Percentiles rank a stretch among this genome's conserved stretches.
These are phyloP conservation scores for Barnettozyma vustinii DNA, from an alignment of 805 yeast species.

Conservation along the genomic window DNA sequence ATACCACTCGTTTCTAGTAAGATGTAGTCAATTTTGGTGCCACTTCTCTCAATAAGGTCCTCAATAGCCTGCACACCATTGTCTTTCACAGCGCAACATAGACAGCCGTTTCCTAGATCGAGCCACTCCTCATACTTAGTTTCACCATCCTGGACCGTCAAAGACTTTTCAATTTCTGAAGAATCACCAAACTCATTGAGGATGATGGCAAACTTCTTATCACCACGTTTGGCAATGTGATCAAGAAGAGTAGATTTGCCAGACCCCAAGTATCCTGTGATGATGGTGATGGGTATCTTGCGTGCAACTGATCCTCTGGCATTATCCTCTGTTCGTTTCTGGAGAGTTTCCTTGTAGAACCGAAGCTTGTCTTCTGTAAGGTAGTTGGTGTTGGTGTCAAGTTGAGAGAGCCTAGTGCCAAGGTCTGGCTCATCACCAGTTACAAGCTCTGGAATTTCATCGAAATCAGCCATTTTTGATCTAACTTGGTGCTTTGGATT, in stretches of 20 bases:
- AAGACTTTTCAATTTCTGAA: constrained; percentile 79
- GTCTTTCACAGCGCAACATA: constrained; percentile 94
- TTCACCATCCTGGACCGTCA: constrained; percentile 56
- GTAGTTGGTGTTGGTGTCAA: constrained; percentile 13
- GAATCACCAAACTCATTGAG: constrained; percentile 92
- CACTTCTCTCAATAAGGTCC: constrained; percentile 65
- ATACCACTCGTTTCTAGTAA: constrained; percentile 91
- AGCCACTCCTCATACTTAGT: constrained; percentile 84
- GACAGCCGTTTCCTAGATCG: constrained; percentile 93
- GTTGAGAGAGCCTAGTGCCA: constrained; percentile 20
- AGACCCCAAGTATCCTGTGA: constrained; percentile 92
- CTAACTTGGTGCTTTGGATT: neutral
- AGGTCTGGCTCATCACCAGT: constrained; percentile 20
- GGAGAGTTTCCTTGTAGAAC: constrained; percentile 15
- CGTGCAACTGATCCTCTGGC: constrained; percentile 10
- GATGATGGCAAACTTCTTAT: constrained; percentile 78
- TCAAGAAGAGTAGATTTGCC: constrained; percentile 89
- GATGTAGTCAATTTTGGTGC: constrained; percentile 81
- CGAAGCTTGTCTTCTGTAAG: constrained; percentile 15
- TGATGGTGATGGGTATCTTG: constrained; percentile 84
- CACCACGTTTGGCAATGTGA: constrained; percentile 63
- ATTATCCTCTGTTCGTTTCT: constrained; percentile 8
- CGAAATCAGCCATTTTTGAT: constrained; percentile 4
- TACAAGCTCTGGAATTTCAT: constrained; percentile 9
- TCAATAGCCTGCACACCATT: constrained; percentile 94